A percentile compares a stretch with the other conserved stretches of the same genome.
These are phyloP conservation scores for Amyloporia xantha DNA, from an alignment of 768 basidiomycete species.

Conservation along the genomic window DNA sequence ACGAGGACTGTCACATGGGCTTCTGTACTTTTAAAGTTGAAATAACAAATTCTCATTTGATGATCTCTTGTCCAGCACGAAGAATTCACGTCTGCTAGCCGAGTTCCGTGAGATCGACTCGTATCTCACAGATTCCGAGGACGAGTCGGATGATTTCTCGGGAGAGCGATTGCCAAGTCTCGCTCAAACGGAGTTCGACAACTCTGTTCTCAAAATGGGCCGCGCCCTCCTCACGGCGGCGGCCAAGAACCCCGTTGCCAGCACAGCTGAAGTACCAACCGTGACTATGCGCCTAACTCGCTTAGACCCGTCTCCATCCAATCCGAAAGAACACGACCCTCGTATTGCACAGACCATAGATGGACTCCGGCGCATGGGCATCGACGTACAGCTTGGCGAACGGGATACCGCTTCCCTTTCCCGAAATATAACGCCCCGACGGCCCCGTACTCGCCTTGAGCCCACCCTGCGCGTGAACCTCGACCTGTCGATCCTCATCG, in stretches of 20 bases:
- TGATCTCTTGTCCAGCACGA: conserved; percentile 42
- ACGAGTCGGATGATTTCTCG: conserved; percentile 21
- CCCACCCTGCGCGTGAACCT: conserved; percentile 67
- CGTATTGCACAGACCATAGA: conserved; percentile 59
- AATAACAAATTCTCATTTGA: not conserved
- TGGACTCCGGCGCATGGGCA: conserved; percentile 50
- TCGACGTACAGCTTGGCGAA: conserved; percentile 64
- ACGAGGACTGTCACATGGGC: no score
- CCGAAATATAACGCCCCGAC: not conserved
- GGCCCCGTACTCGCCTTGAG: conserved; percentile 20
- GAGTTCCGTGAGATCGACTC: conserved; percentile 86
- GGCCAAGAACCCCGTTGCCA: conserved; percentile 41
- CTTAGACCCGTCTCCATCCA: conserved; percentile 38
- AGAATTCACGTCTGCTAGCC: conserved; percentile 65
- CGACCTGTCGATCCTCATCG: conserved; percentile 80
- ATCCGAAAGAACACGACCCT: conserved; percentile 33
- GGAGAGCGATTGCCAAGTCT: conserved; percentile 28
- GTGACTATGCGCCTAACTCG: conserved; percentile 67
- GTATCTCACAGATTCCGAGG: conserved; percentile 58
- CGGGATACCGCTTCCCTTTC: conserved; percentile 26
- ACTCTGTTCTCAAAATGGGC: conserved; percentile 68
- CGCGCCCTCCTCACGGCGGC: conserved; percentile 62
- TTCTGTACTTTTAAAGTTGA: no score
- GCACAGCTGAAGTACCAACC: conserved; percentile 33
- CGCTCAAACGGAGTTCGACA: conserved; percentile 53